Base-by-base conservation (phyloP, 148 eudicot species). In the Rhododendron griersonianum region DNA sequence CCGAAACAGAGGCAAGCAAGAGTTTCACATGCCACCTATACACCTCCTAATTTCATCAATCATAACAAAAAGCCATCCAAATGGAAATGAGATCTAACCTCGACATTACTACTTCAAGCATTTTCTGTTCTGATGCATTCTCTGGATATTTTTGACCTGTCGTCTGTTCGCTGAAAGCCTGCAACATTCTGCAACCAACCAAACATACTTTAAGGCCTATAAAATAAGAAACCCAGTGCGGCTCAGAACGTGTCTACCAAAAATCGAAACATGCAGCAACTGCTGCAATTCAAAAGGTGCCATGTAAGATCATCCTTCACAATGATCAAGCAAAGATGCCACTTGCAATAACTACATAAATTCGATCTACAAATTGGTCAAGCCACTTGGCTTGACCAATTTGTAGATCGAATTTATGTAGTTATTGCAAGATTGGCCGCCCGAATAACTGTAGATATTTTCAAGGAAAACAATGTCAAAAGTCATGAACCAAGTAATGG, bases 51-150 rank as follows among this genome's bases (percentile, higher is more conserved):
- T 30, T 78, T 37, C 51, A 65, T 51, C 81, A 63, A 67, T 51
- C 65, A 53, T 78, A 37, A 78, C 65, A 33, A 88, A 83, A 41
- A 86, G 79, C 15, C 18, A 78, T 78, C 15, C 73, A 41, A 21
- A 44, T 13, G 37, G 35, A n/a, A 84, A 78, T 11, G 85, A 86
- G 44, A 71, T n/a, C 86, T 39, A 84, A 96, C 99, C 96, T 94
- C 65, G 57, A 83, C 99, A 98, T 98, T 30, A 98, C 98, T 85
- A 95, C 88, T 87, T 95, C 98, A 88, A 98, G 96, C 92, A 98
- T 89, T 90, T 95, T 93, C 90, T 94, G 98, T 85, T 98, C 99
- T 82, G 99, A 88, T 82, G 94, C 93, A 92, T 93, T 86, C 81
- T 85, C 89, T 35, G 92, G 95, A 86, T 89, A 86, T 61, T 92